Evolutionary conservation across 257 asterid species (phyloP).

Genomic region (Nicotiana otophora): DNA sequence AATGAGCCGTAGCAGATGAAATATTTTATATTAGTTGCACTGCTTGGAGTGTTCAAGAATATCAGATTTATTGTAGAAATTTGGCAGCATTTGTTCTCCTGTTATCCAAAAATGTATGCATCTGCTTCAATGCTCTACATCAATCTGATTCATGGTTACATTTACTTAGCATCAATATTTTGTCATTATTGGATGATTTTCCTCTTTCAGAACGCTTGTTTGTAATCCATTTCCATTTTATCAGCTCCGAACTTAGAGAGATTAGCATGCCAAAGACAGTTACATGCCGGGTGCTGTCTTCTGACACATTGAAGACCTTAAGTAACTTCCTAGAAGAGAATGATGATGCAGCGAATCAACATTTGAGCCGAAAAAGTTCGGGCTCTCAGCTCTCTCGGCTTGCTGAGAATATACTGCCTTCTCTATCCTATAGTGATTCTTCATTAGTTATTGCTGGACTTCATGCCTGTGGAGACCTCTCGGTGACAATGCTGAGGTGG

Average conservation of each 20-base stretch:
- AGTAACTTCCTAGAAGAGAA: slow-evolving; percentile 39
- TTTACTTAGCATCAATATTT: background rate
- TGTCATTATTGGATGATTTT: background rate
- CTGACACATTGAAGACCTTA: slow-evolving; percentile 50
- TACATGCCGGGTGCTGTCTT: slow-evolving; percentile 66
- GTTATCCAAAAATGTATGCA: background rate
- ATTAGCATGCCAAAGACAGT: slow-evolving; percentile 61
- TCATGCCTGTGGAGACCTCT: slow-evolving; percentile 97
- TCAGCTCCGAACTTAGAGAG: slow-evolving; percentile 40
- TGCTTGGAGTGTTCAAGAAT: background rate
- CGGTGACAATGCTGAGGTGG: slow-evolving; percentile 92
- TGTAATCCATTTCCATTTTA: background rate
- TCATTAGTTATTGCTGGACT: slow-evolving; percentile 84
- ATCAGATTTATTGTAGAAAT: background rate
- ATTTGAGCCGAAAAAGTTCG: slow-evolving; percentile 10
- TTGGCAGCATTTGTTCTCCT: background rate
- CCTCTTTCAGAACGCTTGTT: background rate
- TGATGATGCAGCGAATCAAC: slow-evolving; percentile 26
- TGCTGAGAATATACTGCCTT: slow-evolving; percentile 15
- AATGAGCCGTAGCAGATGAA: background rate
- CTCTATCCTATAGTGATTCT: slow-evolving; percentile 29
- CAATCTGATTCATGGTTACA: background rate
- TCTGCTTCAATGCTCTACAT: background rate
- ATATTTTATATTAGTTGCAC: background rate
- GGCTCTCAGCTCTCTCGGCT: slow-evolving; percentile 23